Base-by-base conservation (phyloP, 345 rosid genomes). In the Hibiscus trionum region DNA sequence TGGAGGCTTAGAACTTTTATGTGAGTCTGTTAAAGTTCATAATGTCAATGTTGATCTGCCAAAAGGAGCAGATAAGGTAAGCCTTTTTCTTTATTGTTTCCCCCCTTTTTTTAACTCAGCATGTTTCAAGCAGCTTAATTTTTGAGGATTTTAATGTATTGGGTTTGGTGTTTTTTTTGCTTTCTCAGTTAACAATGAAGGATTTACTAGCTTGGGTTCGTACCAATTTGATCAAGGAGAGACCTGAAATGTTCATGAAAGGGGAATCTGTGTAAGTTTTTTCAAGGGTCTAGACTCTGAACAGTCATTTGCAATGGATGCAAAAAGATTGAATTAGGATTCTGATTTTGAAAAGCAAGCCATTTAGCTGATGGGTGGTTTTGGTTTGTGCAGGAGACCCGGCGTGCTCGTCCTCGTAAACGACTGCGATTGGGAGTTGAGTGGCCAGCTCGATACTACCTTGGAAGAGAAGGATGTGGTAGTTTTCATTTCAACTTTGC, bases 161-260 rank as follows among this genome's bases (percentile, higher is more conserved):
- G 31, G 7, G 27, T 53, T 26, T 69, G 7, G 4, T 55, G 47
- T 44, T 53, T 8, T 10, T 8, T 39, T 39, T n/a, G 2, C 24
- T 21, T 69, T 71, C 69, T 61, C 84, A 90, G 99, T 72, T 95
- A 58, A 84, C 76, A 44, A 90, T 95, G 97, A 92, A 80, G 79
- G 86, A 88, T 81, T 85, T 90, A 77, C 90, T 90, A 21, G 69
- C 82, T 1, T 90, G 94, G 97, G 91, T 91, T 39, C 83, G 79
- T 58, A 72, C 89, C 76, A 89, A 89, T 80, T 66, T 95, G 85
- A 90, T 93, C 84, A 95, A 95, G 81, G 97, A 93, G 84, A 88
- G 97, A 68, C 97, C 97, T 35, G 97, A 95, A 75, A 95, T 95
- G 99, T 89, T 95, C 88, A 83, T 92, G 89, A 90, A 92, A 80